phyloP scores from a whole-genome alignment of 164 flowering plant genomes.

The Magnolia officinalis region DNA sequence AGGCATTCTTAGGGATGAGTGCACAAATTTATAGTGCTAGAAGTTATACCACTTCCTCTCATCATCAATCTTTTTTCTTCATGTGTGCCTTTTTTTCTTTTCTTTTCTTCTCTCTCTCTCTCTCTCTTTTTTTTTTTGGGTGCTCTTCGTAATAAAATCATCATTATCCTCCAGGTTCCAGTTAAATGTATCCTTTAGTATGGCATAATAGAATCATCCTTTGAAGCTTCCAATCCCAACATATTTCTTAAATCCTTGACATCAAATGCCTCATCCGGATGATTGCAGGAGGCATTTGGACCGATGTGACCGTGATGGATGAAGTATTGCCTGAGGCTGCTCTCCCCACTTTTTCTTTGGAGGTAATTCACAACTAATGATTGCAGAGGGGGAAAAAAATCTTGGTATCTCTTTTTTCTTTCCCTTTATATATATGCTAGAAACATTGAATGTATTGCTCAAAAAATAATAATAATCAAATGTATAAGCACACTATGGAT shows the following conservation, averaged over 20 bases:
- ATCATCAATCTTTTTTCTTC: not conserved
- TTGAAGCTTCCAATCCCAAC: not conserved
- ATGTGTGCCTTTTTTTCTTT: not conserved
- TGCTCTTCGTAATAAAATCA: no score
- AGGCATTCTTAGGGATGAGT: no score
- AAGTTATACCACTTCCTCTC: no score
- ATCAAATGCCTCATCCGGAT: not conserved
- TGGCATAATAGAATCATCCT: not conserved
- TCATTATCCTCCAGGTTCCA: not conserved
- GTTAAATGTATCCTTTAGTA: not conserved
- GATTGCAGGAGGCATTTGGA: slow-evolving; percentile 75
- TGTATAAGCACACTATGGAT: no score
- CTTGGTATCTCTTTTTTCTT: not conserved
- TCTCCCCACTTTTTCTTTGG: slow-evolving; percentile 51
- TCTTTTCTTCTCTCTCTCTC: no score
- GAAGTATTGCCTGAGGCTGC: slow-evolving; percentile 83
- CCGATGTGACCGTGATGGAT: slow-evolving; percentile 67
- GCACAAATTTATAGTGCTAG: no score
- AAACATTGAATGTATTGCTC: no score
- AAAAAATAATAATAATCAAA: no score
- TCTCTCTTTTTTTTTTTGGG: no score
- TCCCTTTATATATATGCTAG: no score
- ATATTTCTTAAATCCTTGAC: not conserved
- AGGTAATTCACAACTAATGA: slow-evolving; percentile 39
- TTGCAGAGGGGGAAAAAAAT: not conserved